Percentiles rank a stretch among this genome's conserved stretches.
Conservation (phyloP, 495 filamentous ascomycete genomes). For the Penicillium lagena region DNA sequence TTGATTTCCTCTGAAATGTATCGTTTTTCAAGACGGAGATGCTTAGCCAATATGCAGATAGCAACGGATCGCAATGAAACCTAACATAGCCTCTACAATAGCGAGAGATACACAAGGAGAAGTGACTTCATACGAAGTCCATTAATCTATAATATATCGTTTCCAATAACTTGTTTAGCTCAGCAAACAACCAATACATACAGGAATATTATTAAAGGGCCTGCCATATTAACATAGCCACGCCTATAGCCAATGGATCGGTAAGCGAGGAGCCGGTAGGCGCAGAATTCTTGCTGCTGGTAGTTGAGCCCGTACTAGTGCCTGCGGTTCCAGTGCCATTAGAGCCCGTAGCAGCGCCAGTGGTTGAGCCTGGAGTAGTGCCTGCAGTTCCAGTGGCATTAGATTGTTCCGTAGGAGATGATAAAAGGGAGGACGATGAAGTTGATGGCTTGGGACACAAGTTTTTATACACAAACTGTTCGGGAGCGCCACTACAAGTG, state of each 20-base stretch:
- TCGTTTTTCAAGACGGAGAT: too few species aligned
- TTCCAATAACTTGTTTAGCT: conserved; percentile 3
- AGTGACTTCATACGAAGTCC: conserved; percentile 3
- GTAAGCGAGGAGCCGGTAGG: conserved; percentile 8
- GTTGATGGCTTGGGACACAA: conserved; percentile 13
- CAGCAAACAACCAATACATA: conserved; percentile 5
- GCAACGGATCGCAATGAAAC: too few species aligned
- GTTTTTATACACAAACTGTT: conserved; percentile 18
- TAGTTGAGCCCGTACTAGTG: conserved; percentile 4
- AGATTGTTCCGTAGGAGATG: conserved; percentile 6
- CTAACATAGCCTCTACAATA: conserved; percentile 3
- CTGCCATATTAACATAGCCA: conserved; percentile 11
- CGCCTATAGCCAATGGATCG: conserved; percentile 10
- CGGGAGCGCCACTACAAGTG: conserved; percentile 11
- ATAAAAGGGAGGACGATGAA: conserved; percentile 12
- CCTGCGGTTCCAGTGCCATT: neutral
- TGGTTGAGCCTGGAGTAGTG: conserved; percentile 3
- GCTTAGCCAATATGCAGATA: too few species aligned
- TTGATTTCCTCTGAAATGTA: too few species aligned
- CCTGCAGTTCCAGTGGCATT: conserved; percentile 9
- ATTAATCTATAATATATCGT: conserved; percentile 5
- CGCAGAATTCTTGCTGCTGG: conserved; percentile 14
- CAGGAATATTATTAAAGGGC: conserved; percentile 9
- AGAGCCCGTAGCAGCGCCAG: conserved; percentile 2
- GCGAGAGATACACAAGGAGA: conserved; percentile 7